Percentiles rank a stretch among this genome's conserved stretches.
These are phyloP conservation scores for Monosporascus sp. DNA, from an alignment of 2,329 filamentous ascomycete species.

Conservation along the genomic window DNA sequence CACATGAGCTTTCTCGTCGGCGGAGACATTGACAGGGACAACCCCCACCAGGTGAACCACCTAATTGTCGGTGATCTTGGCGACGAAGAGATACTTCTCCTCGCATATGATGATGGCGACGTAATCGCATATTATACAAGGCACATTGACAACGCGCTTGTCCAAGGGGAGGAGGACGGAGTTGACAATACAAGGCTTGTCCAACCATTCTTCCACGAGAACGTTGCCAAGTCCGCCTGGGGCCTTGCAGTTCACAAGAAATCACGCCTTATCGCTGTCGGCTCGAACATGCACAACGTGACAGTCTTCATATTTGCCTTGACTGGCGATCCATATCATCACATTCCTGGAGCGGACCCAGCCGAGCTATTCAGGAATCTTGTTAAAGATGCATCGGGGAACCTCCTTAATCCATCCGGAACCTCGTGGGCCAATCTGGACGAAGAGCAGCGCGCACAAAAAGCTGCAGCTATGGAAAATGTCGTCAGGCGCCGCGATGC, in stretches of 20 bases:
- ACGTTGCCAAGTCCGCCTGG: conserved; percentile 79
- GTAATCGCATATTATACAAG: conserved; percentile 64
- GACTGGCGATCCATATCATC: conserved; percentile 7
- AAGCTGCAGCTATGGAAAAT: conserved; percentile 21
- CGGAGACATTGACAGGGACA: conserved; percentile 47
- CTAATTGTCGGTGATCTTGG: conserved; percentile 66
- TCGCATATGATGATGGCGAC: conserved; percentile 71
- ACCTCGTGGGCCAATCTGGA: neutral
- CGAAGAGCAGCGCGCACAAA: conserved; percentile 4
- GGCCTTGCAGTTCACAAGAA: conserved; percentile 75
- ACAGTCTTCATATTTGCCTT: conserved; percentile 30
- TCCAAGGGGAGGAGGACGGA: conserved; percentile 19
- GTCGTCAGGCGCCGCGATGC: conserved; percentile 36
- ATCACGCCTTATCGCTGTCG: conserved; percentile 81
- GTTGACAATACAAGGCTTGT: conserved; percentile 3
- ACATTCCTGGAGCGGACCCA: conserved; percentile 2
- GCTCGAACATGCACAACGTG: conserved; percentile 58
- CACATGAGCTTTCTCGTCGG: conserved; percentile 33
- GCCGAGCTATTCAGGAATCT: conserved; percentile 13
- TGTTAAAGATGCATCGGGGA: conserved; percentile 16
- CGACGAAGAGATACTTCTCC: conserved; percentile 60
- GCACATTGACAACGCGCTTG: conserved; percentile 32
- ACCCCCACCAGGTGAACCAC: conserved; percentile 63
- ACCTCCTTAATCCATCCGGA: neutral
- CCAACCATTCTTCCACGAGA: conserved; percentile 63